These are phyloP conservation scores for Epichloe coenophiala DNA, from an alignment of 2,329 filamentous ascomycete genomes.

Conservation along the genomic window DNA sequence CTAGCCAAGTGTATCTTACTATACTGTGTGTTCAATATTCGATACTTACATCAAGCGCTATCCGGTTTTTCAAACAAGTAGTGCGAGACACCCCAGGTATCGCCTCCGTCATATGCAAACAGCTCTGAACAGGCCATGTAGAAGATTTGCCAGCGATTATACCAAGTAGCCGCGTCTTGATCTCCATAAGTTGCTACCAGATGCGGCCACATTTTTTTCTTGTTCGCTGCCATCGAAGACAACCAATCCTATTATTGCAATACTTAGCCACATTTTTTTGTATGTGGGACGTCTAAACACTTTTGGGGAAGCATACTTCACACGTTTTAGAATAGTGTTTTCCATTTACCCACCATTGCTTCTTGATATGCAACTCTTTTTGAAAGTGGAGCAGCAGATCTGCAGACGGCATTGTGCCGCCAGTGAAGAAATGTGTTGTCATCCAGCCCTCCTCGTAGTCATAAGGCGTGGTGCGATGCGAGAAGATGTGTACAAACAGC, in stretches of 20 bases:
- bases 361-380: conserved; percentile 41
- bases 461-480: conserved; percentile 50
- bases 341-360: conserved; percentile 61
- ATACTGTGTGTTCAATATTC: not conserved
- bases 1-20: not conserved
- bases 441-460: conserved; percentile 63
- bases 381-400: conserved; percentile 58
- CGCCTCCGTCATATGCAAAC: conserved; percentile 50
- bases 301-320: conserved; percentile 32
- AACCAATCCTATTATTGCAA: conserved; percentile 40
- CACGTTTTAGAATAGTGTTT: conserved; percentile 56
- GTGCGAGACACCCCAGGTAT: conserved; percentile 55
- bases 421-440: conserved; percentile 61
- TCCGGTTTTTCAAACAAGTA: conserved; percentile 50
- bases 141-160: conserved; percentile 58
- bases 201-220: conserved; percentile 48
- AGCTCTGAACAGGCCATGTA: conserved; percentile 59
- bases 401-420: conserved; percentile 56
- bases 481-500: conserved; percentile 57
- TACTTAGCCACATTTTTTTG: not conserved
- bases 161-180: conserved; percentile 47
- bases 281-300: no score
- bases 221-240: conserved; percentile 42
- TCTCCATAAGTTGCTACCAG: conserved; percentile 52
- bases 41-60: conserved; percentile 2